These are phyloP conservation scores for Alternaria sp. DNA, from an alignment of 2,329 filamentous ascomycete species.

Conservation along the genomic window DNA sequence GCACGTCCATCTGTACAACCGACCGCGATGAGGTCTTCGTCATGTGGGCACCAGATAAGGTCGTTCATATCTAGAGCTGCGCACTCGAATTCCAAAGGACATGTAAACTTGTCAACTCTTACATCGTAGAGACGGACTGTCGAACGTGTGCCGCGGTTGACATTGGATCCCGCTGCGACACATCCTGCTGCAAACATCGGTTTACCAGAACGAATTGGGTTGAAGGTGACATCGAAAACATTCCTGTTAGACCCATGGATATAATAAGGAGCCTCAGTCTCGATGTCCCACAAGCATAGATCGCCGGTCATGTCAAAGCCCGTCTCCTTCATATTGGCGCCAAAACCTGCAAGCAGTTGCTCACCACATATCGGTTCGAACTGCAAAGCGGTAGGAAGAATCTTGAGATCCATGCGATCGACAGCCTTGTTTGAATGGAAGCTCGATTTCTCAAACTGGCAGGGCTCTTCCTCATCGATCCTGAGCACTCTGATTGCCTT, in stretches of 20 bases:
- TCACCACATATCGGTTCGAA: constrained; percentile 45
- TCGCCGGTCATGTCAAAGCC: constrained; percentile 58
- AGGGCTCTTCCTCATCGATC: constrained; percentile 25
- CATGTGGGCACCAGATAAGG: constrained; percentile 60
- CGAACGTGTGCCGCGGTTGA: constrained; percentile 55
- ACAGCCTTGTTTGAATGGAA: constrained; percentile 43
- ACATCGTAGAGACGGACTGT: constrained; percentile 63
- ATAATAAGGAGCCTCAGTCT: constrained; percentile 50
- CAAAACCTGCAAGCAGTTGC: constrained; percentile 64
- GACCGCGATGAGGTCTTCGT: constrained; percentile 63
- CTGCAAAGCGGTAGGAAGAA: constrained; percentile 42
- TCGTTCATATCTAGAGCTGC: constrained; percentile 69
- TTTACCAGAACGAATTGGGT: constrained; percentile 49
- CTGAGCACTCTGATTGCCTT: constrained; percentile 48
- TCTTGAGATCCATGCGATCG: constrained; percentile 37
- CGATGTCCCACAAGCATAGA: constrained; percentile 63
- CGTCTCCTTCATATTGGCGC: constrained; percentile 47
- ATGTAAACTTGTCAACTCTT: constrained; percentile 38
- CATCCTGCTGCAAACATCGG: constrained; percentile 63
- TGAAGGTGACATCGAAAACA: constrained; percentile 68
- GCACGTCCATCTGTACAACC: constrained; percentile 67
- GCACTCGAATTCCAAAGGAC: constrained; percentile 61
- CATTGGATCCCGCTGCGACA: constrained; percentile 51
- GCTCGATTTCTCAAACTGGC: constrained; percentile 16
- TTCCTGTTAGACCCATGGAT: constrained; percentile 60